Evolutionary conservation across 768 basidiomycete genomes (phyloP).

Genomic region (Lentinula lateritia): DNA sequence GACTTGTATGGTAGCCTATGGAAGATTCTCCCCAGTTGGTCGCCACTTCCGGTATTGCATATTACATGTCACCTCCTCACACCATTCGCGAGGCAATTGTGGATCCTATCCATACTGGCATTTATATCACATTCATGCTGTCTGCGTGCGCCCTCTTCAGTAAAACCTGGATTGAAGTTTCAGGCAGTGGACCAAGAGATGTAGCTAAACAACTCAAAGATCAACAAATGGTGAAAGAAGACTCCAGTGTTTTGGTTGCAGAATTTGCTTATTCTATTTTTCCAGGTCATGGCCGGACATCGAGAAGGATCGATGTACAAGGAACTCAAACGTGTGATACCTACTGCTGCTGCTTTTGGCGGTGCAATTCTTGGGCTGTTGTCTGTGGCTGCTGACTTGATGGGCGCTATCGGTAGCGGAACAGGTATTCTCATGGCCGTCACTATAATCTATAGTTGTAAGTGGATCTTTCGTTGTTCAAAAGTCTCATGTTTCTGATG

Average conservation of each 20-base stretch:
- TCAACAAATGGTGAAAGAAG: constrained; percentile 78
- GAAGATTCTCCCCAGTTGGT: constrained; percentile 92
- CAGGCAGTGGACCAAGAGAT: constrained; percentile 91
- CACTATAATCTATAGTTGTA: constrained; percentile 93
- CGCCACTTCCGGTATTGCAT: constrained; percentile 87
- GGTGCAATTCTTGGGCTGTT: constrained; percentile 94
- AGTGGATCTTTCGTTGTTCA: constrained; percentile 15
- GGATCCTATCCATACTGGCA: constrained; percentile 89
- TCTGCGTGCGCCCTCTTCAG: constrained; percentile 95
- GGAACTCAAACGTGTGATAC: constrained; percentile 96
- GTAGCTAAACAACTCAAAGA: constrained; percentile 98
- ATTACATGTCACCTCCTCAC: constrained; percentile 98
- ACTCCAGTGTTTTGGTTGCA: not conserved
- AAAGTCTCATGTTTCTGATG: constrained; percentile 5
- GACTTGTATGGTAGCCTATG: constrained; percentile 55
- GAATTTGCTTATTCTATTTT: not conserved
- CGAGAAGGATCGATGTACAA: constrained; percentile 99
- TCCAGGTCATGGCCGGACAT: constrained; percentile 55
- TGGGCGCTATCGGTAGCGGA: constrained; percentile 94
- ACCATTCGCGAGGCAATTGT: constrained; percentile 81
- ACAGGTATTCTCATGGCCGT: constrained; percentile 98
- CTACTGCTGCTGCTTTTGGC: constrained; percentile 95
- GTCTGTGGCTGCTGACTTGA: constrained; percentile 87
- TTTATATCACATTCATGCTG: constrained; percentile 91
- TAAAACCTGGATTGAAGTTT: constrained; percentile 99